Evolutionary conservation across 1,284 basidiomycete genomes (phyloP).

Genomic region (Sanghuangporus baumii): DNA sequence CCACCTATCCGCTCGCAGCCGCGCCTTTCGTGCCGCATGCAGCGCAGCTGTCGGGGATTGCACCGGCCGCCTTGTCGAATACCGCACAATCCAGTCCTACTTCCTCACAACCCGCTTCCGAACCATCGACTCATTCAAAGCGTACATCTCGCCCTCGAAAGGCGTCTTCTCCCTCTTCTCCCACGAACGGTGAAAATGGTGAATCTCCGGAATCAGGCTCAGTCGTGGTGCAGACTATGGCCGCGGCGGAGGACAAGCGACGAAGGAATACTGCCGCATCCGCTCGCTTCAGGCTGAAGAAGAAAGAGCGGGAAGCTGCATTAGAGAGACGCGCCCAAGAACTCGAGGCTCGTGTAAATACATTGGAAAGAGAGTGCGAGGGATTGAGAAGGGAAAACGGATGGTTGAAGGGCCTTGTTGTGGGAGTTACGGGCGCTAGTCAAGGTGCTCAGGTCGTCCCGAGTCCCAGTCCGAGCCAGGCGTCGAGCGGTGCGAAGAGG

Average conservation of each 20-base stretch:
- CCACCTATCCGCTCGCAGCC: constrained; percentile 40
- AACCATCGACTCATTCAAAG: not conserved
- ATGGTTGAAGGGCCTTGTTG: constrained; percentile 90
- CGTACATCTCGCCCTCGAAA: not conserved
- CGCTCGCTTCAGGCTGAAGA: constrained; percentile 97
- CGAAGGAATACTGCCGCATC: constrained; percentile 94
- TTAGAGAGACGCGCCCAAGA: constrained; percentile 88
- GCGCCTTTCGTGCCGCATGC: constrained; percentile 17
- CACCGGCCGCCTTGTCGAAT: constrained; percentile 22
- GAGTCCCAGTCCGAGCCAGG: constrained; percentile 13
- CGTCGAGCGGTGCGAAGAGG: constrained; percentile 4
- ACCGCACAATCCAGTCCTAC: not conserved
- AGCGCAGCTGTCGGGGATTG: constrained; percentile 19
- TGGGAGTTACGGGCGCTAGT: constrained; percentile 73
- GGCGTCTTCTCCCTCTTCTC: constrained; percentile 27
- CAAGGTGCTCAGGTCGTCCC: constrained; percentile 26
- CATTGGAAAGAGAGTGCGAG: constrained; percentile 89
- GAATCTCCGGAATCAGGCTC: constrained; percentile 14
- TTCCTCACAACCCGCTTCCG: not conserved
- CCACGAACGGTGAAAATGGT: constrained; percentile 28
- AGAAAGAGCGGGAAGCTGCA: constrained; percentile 96
- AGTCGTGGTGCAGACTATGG: constrained; percentile 23
- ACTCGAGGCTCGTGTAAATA: constrained; percentile 76
- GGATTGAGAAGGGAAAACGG: constrained; percentile 89
- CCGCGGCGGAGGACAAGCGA: constrained; percentile 82